These are phyloP conservation scores for Globisporangium spinosum DNA, from an alignment of 352 stramenopile genomes.

Conservation along the genomic window DNA sequence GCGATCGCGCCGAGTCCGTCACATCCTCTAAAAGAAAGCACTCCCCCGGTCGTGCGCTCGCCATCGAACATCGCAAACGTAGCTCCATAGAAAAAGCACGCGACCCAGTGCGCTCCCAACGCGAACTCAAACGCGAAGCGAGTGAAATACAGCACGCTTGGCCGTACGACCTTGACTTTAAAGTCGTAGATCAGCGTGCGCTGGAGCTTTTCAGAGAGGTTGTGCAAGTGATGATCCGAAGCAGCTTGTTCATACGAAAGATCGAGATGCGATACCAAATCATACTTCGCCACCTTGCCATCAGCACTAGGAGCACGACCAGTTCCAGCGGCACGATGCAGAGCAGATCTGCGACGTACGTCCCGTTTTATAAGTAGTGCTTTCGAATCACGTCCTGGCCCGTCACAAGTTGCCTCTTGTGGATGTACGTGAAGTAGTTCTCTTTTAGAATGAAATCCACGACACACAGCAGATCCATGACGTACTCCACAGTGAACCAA, in stretches of 20 bases:
- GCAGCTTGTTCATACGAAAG: slow-evolving; percentile 21
- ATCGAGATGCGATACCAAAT: slow-evolving; percentile 19
- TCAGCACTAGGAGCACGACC: neutral
- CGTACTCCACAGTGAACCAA: slow-evolving; percentile 38
- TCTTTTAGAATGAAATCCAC: slow-evolving; percentile 32
- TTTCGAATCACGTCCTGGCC: slow-evolving; percentile 23
- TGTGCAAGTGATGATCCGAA: slow-evolving; percentile 21
- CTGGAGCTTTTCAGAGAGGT: slow-evolving; percentile 19
- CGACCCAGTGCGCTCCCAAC: slow-evolving; percentile 27
- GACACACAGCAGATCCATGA: slow-evolving; percentile 31
- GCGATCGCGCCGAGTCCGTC: slow-evolving; percentile 17
- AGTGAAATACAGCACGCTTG: slow-evolving; percentile 16
- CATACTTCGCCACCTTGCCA: neutral
- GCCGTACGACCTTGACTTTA: slow-evolving; percentile 6
- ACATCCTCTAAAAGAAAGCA: slow-evolving; percentile 27
- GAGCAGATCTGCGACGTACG: slow-evolving; percentile 28
- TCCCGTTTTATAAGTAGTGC: slow-evolving; percentile 31
- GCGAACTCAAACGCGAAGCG: slow-evolving; percentile 23
- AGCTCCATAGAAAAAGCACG: slow-evolving; percentile 23
- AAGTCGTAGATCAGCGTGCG: slow-evolving; percentile 21
- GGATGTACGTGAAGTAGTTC: slow-evolving; percentile 30
- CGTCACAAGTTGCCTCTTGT: slow-evolving; percentile 29
- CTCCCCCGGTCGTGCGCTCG: slow-evolving; percentile 4
- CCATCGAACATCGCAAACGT: slow-evolving; percentile 19
- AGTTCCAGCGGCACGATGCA: slow-evolving; percentile 29